These are phyloP conservation scores for Trichoderma orchidacearum DNA, from an alignment of 495 filamentous ascomycete species.

Conservation along the genomic window DNA sequence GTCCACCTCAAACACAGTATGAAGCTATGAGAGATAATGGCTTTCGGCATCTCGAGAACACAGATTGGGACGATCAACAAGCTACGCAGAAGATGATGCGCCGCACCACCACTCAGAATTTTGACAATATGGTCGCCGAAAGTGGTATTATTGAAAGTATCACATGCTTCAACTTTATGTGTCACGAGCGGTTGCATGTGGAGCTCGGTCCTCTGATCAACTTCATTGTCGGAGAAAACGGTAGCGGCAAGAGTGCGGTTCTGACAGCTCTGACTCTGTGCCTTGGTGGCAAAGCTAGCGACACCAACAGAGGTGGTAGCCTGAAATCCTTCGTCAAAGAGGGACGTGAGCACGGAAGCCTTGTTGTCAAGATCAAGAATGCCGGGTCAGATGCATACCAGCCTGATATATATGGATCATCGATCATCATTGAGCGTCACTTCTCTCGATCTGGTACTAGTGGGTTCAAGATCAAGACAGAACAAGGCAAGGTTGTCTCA, in stretches of 20 bases:
- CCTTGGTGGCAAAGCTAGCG: conserved; percentile 83
- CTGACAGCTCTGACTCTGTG: conserved; percentile 92
- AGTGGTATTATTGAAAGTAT: conserved; percentile 73
- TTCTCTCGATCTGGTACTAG: conserved; percentile 67
- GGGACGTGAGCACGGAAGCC: conserved; percentile 46
- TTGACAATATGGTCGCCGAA: conserved; percentile 64
- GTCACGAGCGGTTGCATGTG: conserved; percentile 67
- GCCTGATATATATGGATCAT: conserved; percentile 68
- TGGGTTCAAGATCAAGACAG: conserved; percentile 77
- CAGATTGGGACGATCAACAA: conserved; percentile 46
- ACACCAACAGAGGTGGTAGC: conserved; percentile 89
- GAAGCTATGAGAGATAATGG: conserved; percentile 35
- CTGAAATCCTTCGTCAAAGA: conserved; percentile 89
- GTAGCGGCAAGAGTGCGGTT: conserved; percentile 96
- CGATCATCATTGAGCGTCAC: conserved; percentile 80
- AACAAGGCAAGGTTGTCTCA: conserved; percentile 56
- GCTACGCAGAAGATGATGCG: conserved; percentile 57
- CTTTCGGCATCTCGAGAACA: conserved; percentile 37
- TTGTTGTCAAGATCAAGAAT: conserved; percentile 79
- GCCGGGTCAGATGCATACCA: conserved; percentile 71
- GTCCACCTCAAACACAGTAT: conserved; percentile 32
- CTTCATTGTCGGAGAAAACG: conserved; percentile 95
- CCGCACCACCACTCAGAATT: conserved; percentile 32
- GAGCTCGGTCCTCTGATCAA: conserved; percentile 86
- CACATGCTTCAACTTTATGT: conserved; percentile 89